Evolutionary conservation across 306 rosid genomes (phyloP).

Genomic region (Oxytropis ochrocephala): DNA sequence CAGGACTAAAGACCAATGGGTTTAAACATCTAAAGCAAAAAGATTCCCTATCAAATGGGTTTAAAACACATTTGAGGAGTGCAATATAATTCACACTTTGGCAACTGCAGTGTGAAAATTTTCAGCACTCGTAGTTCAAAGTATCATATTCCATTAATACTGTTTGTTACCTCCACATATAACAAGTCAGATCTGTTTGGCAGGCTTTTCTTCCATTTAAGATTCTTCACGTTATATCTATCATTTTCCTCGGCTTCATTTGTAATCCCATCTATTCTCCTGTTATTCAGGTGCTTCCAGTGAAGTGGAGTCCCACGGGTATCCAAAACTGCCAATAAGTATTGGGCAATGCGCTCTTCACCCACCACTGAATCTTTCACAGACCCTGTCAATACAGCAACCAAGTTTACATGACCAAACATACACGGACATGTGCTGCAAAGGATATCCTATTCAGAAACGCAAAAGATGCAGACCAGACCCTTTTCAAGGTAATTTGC

Average conservation of each 20-base stretch:
- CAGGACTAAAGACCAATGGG: not conserved
- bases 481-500: not conserved
- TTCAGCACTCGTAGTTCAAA: conserved; percentile 2
- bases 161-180: conserved; percentile 56
- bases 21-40: not conserved
- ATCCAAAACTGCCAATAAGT: conserved; percentile 72
- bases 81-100: not conserved
- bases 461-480: not conserved
- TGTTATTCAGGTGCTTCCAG: conserved; percentile 60
- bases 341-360: conserved; percentile 88
- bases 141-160: conserved; percentile 10
- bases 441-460: conserved; percentile 2
- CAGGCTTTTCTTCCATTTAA: conserved; percentile 43
- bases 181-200: conserved; percentile 50
- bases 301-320: conserved; percentile 74
- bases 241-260: conserved; percentile 33
- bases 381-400: conserved; percentile 54
- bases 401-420: conserved; percentile 5
- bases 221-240: conserved; percentile 52
- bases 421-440: not conserved
- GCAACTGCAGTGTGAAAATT: not conserved
- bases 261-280: conserved; percentile 57
- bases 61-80: not conserved
- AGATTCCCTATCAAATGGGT: not conserved
- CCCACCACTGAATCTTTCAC: conserved; percentile 89